Percentiles rank a stretch among this genome's conserved stretches.
phyloP scores from a whole-genome alignment of 2,329 filamentous ascomycete genomes.

The Penicillium palitans region DNA sequence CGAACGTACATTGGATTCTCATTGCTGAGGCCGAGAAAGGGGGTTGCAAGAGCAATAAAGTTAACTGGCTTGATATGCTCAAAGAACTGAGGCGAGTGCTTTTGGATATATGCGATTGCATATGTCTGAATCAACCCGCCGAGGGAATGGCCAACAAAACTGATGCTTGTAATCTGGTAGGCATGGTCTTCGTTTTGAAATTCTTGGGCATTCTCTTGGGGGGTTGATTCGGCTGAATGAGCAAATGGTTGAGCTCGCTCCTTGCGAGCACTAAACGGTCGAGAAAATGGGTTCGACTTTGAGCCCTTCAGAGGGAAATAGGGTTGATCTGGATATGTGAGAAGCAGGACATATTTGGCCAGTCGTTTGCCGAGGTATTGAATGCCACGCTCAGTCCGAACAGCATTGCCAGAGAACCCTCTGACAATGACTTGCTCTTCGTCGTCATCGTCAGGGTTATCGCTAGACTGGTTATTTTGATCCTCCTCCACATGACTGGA shows the following conservation, averaged over 20 bases:
- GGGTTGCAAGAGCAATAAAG: conserved; percentile 84
- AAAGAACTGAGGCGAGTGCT: conserved; percentile 91
- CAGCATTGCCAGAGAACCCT: conserved; percentile 86
- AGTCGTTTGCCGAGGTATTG: conserved; percentile 95
- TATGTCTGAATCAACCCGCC: conserved; percentile 91
- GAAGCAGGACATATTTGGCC: conserved; percentile 82
- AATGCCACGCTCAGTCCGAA: conserved; percentile 89
- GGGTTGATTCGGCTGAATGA: conserved; percentile 40
- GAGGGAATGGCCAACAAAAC: conserved; percentile 88
- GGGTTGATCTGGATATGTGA: conserved; percentile 93
- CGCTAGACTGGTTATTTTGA: neutral
- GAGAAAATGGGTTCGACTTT: conserved; percentile 50
- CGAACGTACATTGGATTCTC: conserved; percentile 97
- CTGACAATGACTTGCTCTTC: conserved; percentile 80
- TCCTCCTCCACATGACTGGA: neutral
- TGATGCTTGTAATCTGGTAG: conserved; percentile 90
- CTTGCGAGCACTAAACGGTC: conserved; percentile 48
- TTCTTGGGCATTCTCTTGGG: conserved; percentile 44
- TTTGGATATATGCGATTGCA: conserved; percentile 93
- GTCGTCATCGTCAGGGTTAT: conserved; percentile 46
- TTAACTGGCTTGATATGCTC: conserved; percentile 82
- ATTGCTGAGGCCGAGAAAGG: conserved; percentile 88
- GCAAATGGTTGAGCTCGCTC: conserved; percentile 36
- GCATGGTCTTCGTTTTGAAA: conserved; percentile 46
- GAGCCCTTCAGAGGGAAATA: conserved; percentile 68